Base-by-base conservation (phyloP, 2,329 filamentous ascomycete genomes). In the Penicillium sp. region DNA sequence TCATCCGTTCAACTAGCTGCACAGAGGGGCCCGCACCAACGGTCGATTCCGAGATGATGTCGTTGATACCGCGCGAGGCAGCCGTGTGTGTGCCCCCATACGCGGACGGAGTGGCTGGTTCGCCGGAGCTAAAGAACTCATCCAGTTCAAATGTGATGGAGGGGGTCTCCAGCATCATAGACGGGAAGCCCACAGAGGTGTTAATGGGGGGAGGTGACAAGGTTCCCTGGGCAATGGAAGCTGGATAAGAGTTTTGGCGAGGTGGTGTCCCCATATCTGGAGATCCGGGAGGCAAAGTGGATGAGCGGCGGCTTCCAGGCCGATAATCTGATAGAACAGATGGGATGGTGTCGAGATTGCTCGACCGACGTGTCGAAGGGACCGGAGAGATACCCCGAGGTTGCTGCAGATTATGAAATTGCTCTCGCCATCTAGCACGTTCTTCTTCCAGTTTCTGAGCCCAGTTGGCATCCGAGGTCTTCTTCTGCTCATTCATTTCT, bases 1-100 rank as follows among this genome's bases (percentile, higher is more conserved):
- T 94, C 88, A 98, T 95, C 45, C 91, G 82, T 71, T 97, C 93
- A 12, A 98, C 90, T 1, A 98, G 80, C 69, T 97, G 91, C 1
- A 98, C 91, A 0, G 86, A 91, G 0, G 93, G 93, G 0, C 93
- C 93, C 0, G 91, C 90, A 0, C 85, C 91, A 7, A 89, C 86
- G 0, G 91, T 96, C 1, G 90, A 95, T 5, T 88, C 87, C 2
- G 88, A 94, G 28, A 93, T 80, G 73, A 95, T 86, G 61, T 95
- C 90, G 57, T 90, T 86, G 50, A 87, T 79, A 5, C 85, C 82
- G 49, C 84, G 83, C 4, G 69, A 65, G 43, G 58, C 55, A 29
- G 61, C 61, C 5, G 70, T 66, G 40, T 67, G 65, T 1, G 61
- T 61, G 26, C 65, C 66, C 27, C 65, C 67, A 35, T 64, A 67